Evolutionary conservation across 768 basidiomycete species (phyloP).

Genomic region (Suillus subalutaceus): DNA sequence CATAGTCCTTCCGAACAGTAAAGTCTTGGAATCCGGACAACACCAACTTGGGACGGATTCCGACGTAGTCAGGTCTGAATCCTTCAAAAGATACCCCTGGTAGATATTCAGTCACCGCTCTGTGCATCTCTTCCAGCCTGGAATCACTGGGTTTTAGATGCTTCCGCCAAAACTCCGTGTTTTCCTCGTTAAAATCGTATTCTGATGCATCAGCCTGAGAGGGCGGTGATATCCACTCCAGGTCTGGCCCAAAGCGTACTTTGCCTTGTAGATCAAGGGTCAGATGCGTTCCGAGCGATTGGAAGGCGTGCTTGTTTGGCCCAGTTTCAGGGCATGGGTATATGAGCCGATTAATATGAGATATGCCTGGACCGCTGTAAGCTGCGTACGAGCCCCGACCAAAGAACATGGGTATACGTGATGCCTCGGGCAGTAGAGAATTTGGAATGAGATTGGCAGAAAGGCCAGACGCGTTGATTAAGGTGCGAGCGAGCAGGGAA

Average conservation of each 20-base stretch:
- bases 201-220: conserved; percentile 20
- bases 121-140: conserved; percentile 63
- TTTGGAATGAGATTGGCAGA: conserved; percentile 74
- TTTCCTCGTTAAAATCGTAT: conserved; percentile 40
- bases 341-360: conserved; percentile 71
- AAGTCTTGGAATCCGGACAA: conserved; percentile 89
- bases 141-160: conserved; percentile 68
- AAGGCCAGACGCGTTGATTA: conserved; percentile 86
- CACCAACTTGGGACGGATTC: conserved; percentile 86
- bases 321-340: conserved; percentile 86
- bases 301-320: conserved; percentile 63
- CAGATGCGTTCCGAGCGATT: conserved; percentile 90
- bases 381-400: conserved; percentile 87
- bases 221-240: conserved; percentile 80
- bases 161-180: conserved; percentile 75
- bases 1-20: conserved; percentile 65
- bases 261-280: conserved; percentile 85
- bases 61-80: conserved; percentile 80
- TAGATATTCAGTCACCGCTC: conserved; percentile 74
- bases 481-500: conserved; percentile 68
- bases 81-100: conserved; percentile 62
- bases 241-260: conserved; percentile 90
- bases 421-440: conserved; percentile 57
- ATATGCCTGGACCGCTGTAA: conserved; percentile 80
- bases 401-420: conserved; percentile 74